These are phyloP conservation scores for Pseudocercospora eumusae DNA, from an alignment of 2,329 filamentous ascomycete species.

Conservation along the genomic window DNA sequence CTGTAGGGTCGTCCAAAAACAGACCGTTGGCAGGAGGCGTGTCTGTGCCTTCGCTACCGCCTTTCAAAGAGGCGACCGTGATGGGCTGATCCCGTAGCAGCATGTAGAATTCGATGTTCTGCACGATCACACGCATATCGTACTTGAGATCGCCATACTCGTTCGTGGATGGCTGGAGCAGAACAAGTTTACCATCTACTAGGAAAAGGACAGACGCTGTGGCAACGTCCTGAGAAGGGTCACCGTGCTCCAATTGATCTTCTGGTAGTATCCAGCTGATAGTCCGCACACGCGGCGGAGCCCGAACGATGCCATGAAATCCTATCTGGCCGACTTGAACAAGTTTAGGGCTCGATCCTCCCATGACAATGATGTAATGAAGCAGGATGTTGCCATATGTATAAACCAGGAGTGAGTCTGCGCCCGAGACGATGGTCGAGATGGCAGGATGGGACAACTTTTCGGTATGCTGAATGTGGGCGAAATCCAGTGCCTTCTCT, in stretches of 20 bases:
- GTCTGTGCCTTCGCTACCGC: slow-evolving; percentile 20
- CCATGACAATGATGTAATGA: slow-evolving; percentile 83
- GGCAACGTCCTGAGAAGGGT: slow-evolving; percentile 92
- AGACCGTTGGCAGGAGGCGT: slow-evolving; percentile 25
- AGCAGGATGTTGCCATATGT: slow-evolving; percentile 95
- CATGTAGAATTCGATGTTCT: slow-evolving; percentile 93
- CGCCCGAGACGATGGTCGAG: slow-evolving; percentile 81
- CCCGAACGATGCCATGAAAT: slow-evolving; percentile 92
- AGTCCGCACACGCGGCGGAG: slow-evolving; percentile 85
- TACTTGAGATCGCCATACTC: slow-evolving; percentile 87
- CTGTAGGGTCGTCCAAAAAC: slow-evolving; percentile 30
- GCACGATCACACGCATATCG: slow-evolving; percentile 94
- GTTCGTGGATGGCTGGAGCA: slow-evolving; percentile 82
- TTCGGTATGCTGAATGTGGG: slow-evolving; percentile 73
- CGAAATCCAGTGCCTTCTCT: slow-evolving; percentile 73
- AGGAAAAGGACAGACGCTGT: slow-evolving; percentile 91
- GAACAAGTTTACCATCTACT: slow-evolving; percentile 94
- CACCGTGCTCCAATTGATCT: slow-evolving; percentile 82
- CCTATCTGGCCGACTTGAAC: slow-evolving; percentile 97
- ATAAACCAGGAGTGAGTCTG: slow-evolving; percentile 93
- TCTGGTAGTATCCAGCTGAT: slow-evolving; percentile 96
- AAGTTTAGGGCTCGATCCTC: slow-evolving; percentile 67
- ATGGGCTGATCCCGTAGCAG: slow-evolving; percentile 78
- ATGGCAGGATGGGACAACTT: slow-evolving; percentile 83
- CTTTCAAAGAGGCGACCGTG: slow-evolving; percentile 28